Evolutionary conservation across 495 filamentous ascomycete genomes (phyloP).

Genomic region (Annulohypoxylon stygium): DNA sequence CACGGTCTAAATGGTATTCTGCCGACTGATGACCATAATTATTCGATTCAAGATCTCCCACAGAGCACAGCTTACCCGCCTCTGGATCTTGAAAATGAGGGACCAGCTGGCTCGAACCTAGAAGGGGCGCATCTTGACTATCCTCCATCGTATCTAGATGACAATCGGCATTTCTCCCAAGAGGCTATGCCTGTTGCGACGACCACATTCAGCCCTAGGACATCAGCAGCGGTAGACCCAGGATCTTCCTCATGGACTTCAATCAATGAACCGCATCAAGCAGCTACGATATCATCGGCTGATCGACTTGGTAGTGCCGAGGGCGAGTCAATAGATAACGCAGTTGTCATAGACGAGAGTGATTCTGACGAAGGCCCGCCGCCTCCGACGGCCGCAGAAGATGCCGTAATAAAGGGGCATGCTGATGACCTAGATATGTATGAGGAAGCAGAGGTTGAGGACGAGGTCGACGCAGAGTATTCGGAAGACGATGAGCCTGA

Average conservation of each 20-base stretch:
- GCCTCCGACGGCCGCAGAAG: slow-evolving; percentile 34
- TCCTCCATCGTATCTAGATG: slow-evolving; percentile 36
- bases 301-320: slow-evolving; percentile 39
- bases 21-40: slow-evolving; percentile 23
- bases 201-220: slow-evolving; percentile 1
- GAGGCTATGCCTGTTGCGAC: slow-evolving; percentile 27
- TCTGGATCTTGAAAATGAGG: slow-evolving; percentile 35
- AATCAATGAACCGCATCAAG: slow-evolving; percentile 39
- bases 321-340: slow-evolving; percentile 44
- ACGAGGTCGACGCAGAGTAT: slow-evolving; percentile 47
- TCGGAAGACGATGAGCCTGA: slow-evolving; percentile 57
- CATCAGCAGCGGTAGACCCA: not conserved
- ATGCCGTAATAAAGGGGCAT: slow-evolving; percentile 39
- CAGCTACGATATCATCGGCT: slow-evolving; percentile 19
- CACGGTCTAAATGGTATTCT: not conserved
- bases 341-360: slow-evolving; percentile 46
- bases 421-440: slow-evolving; percentile 45
- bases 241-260: slow-evolving; percentile 37
- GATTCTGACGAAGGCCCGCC: slow-evolving; percentile 42
- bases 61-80: slow-evolving; percentile 36
- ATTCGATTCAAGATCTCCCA: slow-evolving; percentile 14
- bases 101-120: not conserved
- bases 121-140: slow-evolving; percentile 27
- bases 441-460: slow-evolving; percentile 46
- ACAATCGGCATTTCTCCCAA: slow-evolving; percentile 21